A percentile compares a stretch with the other conserved stretches of the same genome.
phyloP scores from a whole-genome alignment of 2,329 filamentous ascomycete species.

The Stenocarpella maydis region DNA sequence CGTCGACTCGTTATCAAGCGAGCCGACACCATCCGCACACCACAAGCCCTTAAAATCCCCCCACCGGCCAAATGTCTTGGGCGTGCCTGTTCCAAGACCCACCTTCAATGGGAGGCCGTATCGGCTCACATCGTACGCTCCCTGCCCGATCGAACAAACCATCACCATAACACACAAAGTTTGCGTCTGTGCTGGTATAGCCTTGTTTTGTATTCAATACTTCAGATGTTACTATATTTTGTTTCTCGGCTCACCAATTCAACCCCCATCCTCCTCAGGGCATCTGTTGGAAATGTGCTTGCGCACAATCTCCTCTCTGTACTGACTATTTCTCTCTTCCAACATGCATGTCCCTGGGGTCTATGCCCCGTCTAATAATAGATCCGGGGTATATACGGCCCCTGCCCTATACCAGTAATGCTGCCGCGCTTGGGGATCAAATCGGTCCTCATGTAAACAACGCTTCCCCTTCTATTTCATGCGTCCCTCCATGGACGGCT shows the following conservation, averaged over 20 bases:
- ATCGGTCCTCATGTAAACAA: constrained; percentile 2
- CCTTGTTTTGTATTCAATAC: background rate
- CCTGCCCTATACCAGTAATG: constrained; percentile 16
- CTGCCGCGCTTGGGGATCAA: background rate
- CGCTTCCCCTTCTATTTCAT: background rate
- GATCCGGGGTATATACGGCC: background rate
- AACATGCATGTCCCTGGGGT: background rate
- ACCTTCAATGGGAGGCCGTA: constrained; percentile 21
- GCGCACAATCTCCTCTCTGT: constrained; percentile 20
- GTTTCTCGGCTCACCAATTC: background rate
- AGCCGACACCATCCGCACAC: too few species aligned
- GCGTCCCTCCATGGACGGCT: background rate
- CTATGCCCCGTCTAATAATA: constrained; percentile 2
- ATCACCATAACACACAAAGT: background rate
- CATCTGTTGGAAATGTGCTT: background rate
- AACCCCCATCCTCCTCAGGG: background rate
- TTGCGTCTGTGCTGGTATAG: background rate
- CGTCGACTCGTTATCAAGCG: constrained; percentile 17
- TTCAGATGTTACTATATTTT: background rate
- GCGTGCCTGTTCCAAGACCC: constrained; percentile 16
- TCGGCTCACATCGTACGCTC: background rate
- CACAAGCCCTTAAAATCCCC: background rate
- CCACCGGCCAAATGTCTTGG: constrained; percentile 4
- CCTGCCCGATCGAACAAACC: background rate
- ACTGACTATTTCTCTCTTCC: background rate